These are phyloP conservation scores for Echinosophora koreensis DNA, from an alignment of 306 rosid genomes.

Conservation along the genomic window DNA sequence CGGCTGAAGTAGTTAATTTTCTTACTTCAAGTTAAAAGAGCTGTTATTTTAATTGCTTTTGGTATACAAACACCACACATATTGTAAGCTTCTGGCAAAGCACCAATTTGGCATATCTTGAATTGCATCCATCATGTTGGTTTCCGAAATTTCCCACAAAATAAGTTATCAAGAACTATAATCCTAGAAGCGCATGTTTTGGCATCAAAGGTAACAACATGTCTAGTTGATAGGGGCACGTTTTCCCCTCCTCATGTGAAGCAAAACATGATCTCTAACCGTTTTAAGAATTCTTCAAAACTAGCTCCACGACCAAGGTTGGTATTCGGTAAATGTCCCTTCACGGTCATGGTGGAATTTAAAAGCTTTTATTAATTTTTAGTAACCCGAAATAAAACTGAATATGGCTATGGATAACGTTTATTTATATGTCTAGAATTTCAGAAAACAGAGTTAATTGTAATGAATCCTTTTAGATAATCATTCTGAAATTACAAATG, in stretches of 20 bases:
- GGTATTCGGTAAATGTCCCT: constrained; percentile 41
- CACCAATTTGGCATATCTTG: constrained; percentile 50
- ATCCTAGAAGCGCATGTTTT: constrained; percentile 51
- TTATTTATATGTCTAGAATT: not conserved
- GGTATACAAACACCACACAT: constrained; percentile 21
- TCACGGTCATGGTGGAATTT: not conserved
- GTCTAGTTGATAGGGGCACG: constrained; percentile 54
- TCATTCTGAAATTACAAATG: not conserved
- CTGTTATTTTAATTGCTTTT: constrained; percentile 39
- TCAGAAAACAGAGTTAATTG: not conserved
- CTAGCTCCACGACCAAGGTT: constrained; percentile 36
- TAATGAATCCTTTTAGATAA: not conserved
- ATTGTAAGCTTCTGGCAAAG: constrained; percentile 44
- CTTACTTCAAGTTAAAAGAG: constrained; percentile 26
- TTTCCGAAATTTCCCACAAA: constrained; percentile 46
- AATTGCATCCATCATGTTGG: constrained; percentile 44
- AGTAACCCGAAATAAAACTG: not conserved
- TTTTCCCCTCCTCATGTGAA: constrained; percentile 50
- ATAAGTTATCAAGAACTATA: constrained; percentile 40
- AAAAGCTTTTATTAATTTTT: constrained; percentile 15
- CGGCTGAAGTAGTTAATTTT: constrained; percentile 36
- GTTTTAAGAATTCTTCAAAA: constrained; percentile 50
- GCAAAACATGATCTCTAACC: constrained; percentile 51
- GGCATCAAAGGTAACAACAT: constrained; percentile 61
- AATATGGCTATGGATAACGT: not conserved